phyloP scores from a whole-genome alignment of 1,284 basidiomycete species.

The Ceratorhiza oryzae-sativae region DNA sequence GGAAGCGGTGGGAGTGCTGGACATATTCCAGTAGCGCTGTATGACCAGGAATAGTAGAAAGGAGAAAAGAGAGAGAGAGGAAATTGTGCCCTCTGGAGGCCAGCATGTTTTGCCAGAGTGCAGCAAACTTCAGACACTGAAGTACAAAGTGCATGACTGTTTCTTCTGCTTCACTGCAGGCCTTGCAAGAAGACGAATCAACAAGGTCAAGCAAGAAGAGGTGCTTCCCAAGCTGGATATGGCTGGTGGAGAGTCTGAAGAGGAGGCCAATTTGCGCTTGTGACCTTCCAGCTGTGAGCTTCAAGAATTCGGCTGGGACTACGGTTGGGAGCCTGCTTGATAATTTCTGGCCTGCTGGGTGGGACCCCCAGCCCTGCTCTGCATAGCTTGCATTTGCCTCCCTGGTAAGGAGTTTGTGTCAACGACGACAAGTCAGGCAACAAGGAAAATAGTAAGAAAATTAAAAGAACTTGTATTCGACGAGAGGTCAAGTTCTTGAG shows the following conservation, averaged over 20 bases:
- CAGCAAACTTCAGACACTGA: background rate
- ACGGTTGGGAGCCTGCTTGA: background rate
- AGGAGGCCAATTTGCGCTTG: background rate
- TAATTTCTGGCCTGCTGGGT: background rate
- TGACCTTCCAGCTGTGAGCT: background rate
- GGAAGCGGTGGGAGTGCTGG: background rate
- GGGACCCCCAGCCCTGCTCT: background rate
- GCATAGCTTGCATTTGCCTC: background rate
- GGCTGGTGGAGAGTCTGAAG: constrained; percentile 5
- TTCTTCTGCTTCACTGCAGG: background rate
- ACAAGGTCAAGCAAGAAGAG: background rate
- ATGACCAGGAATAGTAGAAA: background rate
- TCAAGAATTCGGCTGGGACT: background rate
- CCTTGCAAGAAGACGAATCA: background rate
- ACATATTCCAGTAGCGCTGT: background rate
- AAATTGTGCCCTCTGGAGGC: background rate
- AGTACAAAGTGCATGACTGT: constrained; percentile 1
- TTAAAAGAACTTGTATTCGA: too few relatives aligned
- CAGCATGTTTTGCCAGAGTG: background rate
- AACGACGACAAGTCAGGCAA: too few relatives aligned
- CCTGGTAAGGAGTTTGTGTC: background rate
- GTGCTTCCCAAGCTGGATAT: background rate
- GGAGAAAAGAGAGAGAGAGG: background rate
- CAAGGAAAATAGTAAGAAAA: too few relatives aligned
- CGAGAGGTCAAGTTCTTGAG: too few relatives aligned